Percentiles rank a stretch among this genome's conserved stretches.
Conservation (phyloP, 352 stramenopile genomes). For the Phytophthora tentaculata region DNA sequence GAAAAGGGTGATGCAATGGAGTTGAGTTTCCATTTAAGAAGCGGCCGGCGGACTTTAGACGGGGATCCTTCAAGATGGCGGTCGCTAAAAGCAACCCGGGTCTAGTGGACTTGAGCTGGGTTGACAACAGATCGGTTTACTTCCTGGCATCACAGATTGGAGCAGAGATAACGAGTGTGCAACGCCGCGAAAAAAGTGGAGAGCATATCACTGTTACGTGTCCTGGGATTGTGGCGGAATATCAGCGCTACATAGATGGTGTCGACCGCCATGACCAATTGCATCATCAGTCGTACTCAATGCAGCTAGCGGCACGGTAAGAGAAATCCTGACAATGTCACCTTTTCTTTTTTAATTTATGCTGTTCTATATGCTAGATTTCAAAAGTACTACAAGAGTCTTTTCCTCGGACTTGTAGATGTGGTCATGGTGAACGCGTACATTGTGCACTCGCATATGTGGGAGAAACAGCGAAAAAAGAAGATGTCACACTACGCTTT, state of each 20-base stretch:
- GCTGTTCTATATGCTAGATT: constrained; percentile 3
- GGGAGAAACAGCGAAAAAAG: no score
- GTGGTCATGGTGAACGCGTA: constrained; percentile 31
- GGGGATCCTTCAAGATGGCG: constrained; percentile 5
- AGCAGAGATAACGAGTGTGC: neutral
- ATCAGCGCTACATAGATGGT: constrained; percentile 18
- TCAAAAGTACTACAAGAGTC: constrained; percentile 28
- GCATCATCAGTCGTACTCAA: constrained; percentile 21
- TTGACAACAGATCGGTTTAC: constrained; percentile 10
- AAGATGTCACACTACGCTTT: no score
- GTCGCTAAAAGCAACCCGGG: constrained; percentile 5
- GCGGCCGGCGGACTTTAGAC: neutral
- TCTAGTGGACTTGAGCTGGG: neutral
- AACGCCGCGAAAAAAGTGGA: constrained; percentile 1
- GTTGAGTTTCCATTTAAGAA: constrained; percentile 17
- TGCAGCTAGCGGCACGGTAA: constrained; percentile 19
- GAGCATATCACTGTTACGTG: neutral
- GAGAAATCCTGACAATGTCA: constrained; percentile 2
- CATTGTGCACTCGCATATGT: no score
- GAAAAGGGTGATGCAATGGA: constrained; percentile 10
- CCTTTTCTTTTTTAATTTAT: neutral
- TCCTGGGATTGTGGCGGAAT: neutral
- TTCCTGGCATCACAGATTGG: constrained; percentile 3
- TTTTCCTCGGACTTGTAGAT: constrained; percentile 25
- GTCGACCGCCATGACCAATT: no score